Conservation (phyloP, 805 yeast genomes). For the Ogataea trehaloabstinens region DNA sequence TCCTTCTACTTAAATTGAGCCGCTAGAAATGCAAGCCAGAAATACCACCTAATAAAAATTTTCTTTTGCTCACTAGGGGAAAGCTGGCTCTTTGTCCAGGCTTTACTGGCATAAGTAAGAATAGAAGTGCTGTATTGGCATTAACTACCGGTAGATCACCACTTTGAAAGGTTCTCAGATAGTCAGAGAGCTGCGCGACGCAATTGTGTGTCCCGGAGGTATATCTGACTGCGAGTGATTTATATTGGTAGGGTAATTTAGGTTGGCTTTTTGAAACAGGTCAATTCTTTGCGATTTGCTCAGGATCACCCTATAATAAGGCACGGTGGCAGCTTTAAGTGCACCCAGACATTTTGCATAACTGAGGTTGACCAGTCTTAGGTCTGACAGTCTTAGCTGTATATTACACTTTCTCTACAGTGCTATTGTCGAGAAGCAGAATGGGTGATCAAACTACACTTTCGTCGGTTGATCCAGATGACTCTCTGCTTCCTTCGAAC, state of each 20-base stretch:
- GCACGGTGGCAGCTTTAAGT: too few species aligned
- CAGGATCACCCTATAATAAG: not conserved
- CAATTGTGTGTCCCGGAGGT: not conserved
- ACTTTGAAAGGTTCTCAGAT: not conserved
- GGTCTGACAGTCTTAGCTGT: too few species aligned
- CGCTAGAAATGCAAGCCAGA: not conserved
- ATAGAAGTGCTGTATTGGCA: not conserved
- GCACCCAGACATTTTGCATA: too few species aligned
- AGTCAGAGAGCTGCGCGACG: not conserved
- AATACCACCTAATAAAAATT: not conserved
- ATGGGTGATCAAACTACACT: conserved; percentile 37
- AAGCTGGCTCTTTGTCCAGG: not conserved
- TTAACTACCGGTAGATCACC: not conserved
- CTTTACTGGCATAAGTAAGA: too few species aligned
- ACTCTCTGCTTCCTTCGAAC: conserved; percentile 21
- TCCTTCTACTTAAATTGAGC: not conserved
- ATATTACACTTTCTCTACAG: too few species aligned
- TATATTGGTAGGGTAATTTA: too few species aligned
- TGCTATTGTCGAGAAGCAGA: too few species aligned
- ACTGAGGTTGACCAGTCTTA: too few species aligned
- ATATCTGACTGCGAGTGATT: not conserved
- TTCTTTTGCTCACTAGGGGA: not conserved
- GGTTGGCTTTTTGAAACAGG: too few species aligned
- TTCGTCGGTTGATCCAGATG: conserved; percentile 28
- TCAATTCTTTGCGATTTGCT: not conserved